These are phyloP conservation scores for Cercophora newfieldiana DNA, from an alignment of 495 filamentous ascomycete species.

Conservation along the genomic window DNA sequence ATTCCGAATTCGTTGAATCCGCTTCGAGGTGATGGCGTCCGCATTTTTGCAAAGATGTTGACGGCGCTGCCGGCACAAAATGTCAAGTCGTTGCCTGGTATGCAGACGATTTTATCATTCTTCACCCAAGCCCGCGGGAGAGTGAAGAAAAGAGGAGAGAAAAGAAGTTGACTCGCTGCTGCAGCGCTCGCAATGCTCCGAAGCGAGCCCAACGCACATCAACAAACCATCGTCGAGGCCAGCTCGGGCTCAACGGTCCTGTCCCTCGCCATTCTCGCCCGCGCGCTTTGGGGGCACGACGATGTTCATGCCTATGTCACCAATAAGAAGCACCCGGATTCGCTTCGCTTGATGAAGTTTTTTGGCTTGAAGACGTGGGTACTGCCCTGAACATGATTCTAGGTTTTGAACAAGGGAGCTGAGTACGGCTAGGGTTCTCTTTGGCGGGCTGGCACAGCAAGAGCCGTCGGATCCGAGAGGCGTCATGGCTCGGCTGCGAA, in stretches of 20 bases:
- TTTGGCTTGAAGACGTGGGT: constrained; percentile 57
- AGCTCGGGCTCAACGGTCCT: constrained; percentile 65
- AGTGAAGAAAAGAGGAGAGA: neutral
- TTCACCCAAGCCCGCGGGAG: neutral
- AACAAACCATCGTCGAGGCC: constrained; percentile 57
- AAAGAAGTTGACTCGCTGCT: neutral
- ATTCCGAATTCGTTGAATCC: constrained; percentile 58
- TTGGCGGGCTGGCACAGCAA: constrained; percentile 59
- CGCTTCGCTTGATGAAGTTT: constrained; percentile 57
- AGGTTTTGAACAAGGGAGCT: neutral
- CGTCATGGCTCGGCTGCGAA: constrained; percentile 49
- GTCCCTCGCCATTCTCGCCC: constrained; percentile 57
- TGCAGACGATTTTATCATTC: constrained; percentile 13
- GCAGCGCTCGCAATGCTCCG: constrained; percentile 58
- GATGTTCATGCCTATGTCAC: constrained; percentile 59
- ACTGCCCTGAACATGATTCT: neutral
- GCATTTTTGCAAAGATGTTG: constrained; percentile 67
- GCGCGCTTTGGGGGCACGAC: constrained; percentile 53
- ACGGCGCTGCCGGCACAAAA: constrained; percentile 63
- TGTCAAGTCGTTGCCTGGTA: constrained; percentile 64
- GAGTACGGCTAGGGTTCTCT: constrained; percentile 41
- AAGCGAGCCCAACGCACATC: constrained; percentile 28
- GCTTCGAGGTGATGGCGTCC: constrained; percentile 55
- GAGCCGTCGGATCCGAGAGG: constrained; percentile 56
- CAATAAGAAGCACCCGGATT: constrained; percentile 59